phyloP scores from a whole-genome alignment of 2,329 filamentous ascomycete genomes.

The Calonectria pauciramosa region DNA sequence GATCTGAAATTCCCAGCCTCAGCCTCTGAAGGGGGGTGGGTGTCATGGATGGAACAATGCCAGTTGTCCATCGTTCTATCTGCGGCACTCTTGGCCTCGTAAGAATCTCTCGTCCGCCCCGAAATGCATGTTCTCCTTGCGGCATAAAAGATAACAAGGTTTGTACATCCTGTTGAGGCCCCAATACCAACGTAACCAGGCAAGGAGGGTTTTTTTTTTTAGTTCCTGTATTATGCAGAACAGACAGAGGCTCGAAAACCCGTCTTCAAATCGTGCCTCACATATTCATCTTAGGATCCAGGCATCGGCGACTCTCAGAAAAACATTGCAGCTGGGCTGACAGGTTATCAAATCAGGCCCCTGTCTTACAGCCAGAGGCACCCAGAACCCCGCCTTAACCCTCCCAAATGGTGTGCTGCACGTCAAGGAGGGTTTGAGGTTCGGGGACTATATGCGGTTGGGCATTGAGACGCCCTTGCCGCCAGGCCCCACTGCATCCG shows the following conservation, averaged over 20 bases:
- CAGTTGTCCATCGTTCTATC: constrained; percentile 41
- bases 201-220: background rate
- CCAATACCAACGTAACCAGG: constrained; percentile 5
- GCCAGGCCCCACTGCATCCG: constrained; percentile 54
- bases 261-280: constrained; percentile 22
- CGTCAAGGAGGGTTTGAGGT: constrained; percentile 33
- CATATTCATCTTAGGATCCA: background rate
- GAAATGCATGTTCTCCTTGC: constrained; percentile 31
- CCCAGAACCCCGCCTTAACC: constrained; percentile 27
- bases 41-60: constrained; percentile 32
- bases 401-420: constrained; percentile 39
- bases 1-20: constrained; percentile 4
- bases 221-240: constrained; percentile 19
- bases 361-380: constrained; percentile 35
- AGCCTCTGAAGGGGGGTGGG: constrained; percentile 22
- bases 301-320: constrained; percentile 16
- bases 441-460: constrained; percentile 56
- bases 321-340: constrained; percentile 31
- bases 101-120: constrained; percentile 27
- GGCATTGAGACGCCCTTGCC: constrained; percentile 62
- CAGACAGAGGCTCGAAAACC: background rate
- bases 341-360: constrained; percentile 37
- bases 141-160: constrained; percentile 30
- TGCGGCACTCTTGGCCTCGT: constrained; percentile 31
- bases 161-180: constrained; percentile 18